Base-by-base conservation (phyloP, 768 basidiomycete genomes). In the Lentinula sp. region DNA sequence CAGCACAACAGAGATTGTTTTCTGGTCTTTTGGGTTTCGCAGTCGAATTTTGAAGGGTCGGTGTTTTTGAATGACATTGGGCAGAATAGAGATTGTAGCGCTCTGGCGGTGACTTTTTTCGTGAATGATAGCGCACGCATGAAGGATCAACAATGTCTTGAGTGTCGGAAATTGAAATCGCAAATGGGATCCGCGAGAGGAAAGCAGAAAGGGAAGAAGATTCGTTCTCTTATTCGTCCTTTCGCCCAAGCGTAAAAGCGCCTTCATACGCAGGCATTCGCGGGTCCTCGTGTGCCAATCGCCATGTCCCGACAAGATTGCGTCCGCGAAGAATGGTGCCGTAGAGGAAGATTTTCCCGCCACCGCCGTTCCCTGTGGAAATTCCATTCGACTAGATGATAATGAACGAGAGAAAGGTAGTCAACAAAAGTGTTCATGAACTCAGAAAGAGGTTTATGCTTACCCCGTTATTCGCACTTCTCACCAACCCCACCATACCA, bases 301-400 rank as follows among this genome's bases (percentile, higher is more conserved):
- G 77, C 90, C 89, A 91, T 60, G 84, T 85, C 4, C 90, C 90
- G 15, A 88, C 87, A 62, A 91, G 81, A 60, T 80, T 88, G 61
- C 80, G 72, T 8, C 80, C 82, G 0, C 83, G 87, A 5, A 86
- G 79, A 51, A 92, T 63, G 68, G 90, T 91, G 5, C 90, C 90
- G 35, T 84, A 87, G 65, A 91, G 85, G 45, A 91, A 77, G 66
- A 75, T 67, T 39, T 73, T 69, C 37, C 72, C 76, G 4, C 55
- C 42, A 37, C 54, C 53, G 1, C 35, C 23, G 21, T 23, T 31
- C 18, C 13, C 40, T 16, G 42, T 1, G 4, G 56, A 39, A 9
- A 11, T 10, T 32, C 23, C 40, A 39, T 10, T 13, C 16, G 42
- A 40, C 56, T 43, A 57, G 13, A 32, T 18, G 23, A 43, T 9